Base-by-base conservation (phyloP, 176 grass and related monocot genomes). In the Microstegium vimineum region DNA sequence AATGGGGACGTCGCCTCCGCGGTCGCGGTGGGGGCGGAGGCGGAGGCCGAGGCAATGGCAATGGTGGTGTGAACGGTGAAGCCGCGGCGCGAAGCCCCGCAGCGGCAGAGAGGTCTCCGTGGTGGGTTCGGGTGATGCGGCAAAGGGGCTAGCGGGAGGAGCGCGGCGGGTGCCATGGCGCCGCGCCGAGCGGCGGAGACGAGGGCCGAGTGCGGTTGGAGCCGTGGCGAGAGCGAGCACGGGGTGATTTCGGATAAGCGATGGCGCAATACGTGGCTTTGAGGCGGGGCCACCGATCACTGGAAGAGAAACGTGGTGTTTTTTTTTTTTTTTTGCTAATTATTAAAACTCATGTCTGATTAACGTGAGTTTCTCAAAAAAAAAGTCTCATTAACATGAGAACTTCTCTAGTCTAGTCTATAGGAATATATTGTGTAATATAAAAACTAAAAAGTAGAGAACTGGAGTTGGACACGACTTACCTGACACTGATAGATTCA, bases 81-180 rank as follows among this genome's bases (percentile, higher is more conserved):
- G 81, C 84, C 85, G 68, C 95, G 81, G 66, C 95, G 88, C 38
- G 82, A 85, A 69, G 84, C 77, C 75, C 80, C 66, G 63, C 68
- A 83, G 74, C 52, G 30, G 47, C 31, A 81, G 35, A 63, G 45
- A 4, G 36, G 31, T 30, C 46, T 54, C 31, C 23, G 85, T 36
- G 60, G 40, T 43, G 51, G 66, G 6, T 80, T 89, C 80, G 54
- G 85, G 27, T 45, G 82, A 64, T 27, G 74, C 64, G 41, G 81
- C 57, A 66, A 81, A 6, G 43, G 74, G 25, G 61, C 63, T 77
- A 90, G 76, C 59, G 74, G 76, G 46, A 93, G 87, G 81, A 85
- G 79, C 27, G 72, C 85, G 63, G 80, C 89, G 64, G 83, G 71
- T 78, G 92, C 64, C 95, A 98, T 98, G 71, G 84, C 73, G 83